phyloP scores from a whole-genome alignment of 495 filamentous ascomycete genomes.

The Penicillium argentinense region DNA sequence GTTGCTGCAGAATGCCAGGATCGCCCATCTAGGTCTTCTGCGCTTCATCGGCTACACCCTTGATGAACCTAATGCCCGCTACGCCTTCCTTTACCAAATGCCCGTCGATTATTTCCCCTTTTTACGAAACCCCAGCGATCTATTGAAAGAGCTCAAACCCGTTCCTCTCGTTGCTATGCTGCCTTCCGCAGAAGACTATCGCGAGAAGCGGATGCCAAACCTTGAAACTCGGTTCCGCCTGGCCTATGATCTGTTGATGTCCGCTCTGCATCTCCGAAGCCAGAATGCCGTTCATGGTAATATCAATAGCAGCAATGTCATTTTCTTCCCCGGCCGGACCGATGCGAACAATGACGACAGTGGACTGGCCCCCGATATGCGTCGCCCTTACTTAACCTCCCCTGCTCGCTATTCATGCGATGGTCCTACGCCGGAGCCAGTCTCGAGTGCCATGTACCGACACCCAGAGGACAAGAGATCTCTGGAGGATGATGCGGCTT shows the following conservation, averaged over 20 bases:
- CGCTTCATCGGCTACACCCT: conserved; percentile 82
- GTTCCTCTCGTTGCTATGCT: conserved; percentile 50
- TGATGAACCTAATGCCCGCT: conserved; percentile 72
- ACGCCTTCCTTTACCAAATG: conserved; percentile 82
- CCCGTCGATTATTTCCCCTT: conserved; percentile 58
- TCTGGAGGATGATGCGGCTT: conserved; percentile 49
- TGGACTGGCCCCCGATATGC: conserved; percentile 55
- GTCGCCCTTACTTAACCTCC: conserved; percentile 74
- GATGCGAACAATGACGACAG: conserved; percentile 41
- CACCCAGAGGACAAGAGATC: conserved; percentile 73
- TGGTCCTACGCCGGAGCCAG: conserved; percentile 49
- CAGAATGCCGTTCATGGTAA: conserved; percentile 77
- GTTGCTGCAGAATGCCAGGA: conserved; percentile 52
- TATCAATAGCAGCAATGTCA: conserved; percentile 75
- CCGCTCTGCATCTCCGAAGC: conserved; percentile 72
- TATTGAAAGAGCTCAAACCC: conserved; percentile 40
- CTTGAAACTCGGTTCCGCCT: conserved; percentile 82
- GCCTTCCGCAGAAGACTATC: conserved; percentile 46
- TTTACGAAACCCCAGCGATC: conserved; percentile 44
- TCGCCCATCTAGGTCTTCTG: conserved; percentile 62
- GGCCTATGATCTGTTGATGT: conserved; percentile 74
- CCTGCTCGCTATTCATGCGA: conserved; percentile 79
- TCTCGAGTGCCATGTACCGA: conserved; percentile 66
- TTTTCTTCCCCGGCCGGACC: conserved; percentile 64
- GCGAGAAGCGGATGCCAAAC: conserved; percentile 46